Evolutionary conservation across 2,329 filamentous ascomycete species (phyloP).

Genomic region (Aspergillus persii): DNA sequence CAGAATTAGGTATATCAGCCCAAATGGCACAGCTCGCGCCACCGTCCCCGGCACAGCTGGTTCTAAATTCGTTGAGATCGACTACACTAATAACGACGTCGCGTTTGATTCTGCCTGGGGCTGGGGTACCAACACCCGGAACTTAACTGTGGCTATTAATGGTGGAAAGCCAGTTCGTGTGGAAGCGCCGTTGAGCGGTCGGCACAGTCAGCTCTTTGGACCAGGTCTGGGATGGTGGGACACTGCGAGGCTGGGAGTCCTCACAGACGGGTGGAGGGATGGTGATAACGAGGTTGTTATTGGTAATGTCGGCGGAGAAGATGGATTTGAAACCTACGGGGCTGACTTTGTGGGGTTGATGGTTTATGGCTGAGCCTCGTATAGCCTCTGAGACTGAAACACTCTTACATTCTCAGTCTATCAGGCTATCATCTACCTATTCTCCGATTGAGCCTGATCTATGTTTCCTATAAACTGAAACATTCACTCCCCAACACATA

Average conservation of each 20-base stretch:
- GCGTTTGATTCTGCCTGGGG: slow-evolving; percentile 44
- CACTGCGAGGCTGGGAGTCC: slow-evolving; percentile 45
- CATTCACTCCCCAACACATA: too few species aligned
- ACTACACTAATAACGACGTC: slow-evolving; percentile 56
- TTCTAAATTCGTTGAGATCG: slow-evolving; percentile 45
- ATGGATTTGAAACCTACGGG: slow-evolving; percentile 27
- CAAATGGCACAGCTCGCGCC: slow-evolving; percentile 31
- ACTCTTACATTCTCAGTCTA: too few species aligned
- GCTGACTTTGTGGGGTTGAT: slow-evolving; percentile 39
- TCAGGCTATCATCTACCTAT: too few species aligned
- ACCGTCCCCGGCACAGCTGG: slow-evolving; percentile 35
- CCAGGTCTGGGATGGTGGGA: slow-evolving; percentile 53
- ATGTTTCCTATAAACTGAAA: too few species aligned
- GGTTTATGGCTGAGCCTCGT: slow-evolving; percentile 10
- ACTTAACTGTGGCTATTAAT: slow-evolving; percentile 53
- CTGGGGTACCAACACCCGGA: slow-evolving; percentile 49
- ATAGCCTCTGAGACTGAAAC: not conserved
- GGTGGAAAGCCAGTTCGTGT: slow-evolving; percentile 43
- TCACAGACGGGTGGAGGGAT: slow-evolving; percentile 47
- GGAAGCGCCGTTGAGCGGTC: slow-evolving; percentile 48
- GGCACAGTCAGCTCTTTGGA: slow-evolving; percentile 35
- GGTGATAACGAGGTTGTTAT: slow-evolving; percentile 40
- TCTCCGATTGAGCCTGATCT: too few species aligned
- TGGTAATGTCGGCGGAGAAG: slow-evolving; percentile 30
- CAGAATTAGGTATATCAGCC: slow-evolving; percentile 44